phyloP scores from a whole-genome alignment of 2,329 filamentous ascomycete species.

The Phyllosticta paracitricarpa region DNA sequence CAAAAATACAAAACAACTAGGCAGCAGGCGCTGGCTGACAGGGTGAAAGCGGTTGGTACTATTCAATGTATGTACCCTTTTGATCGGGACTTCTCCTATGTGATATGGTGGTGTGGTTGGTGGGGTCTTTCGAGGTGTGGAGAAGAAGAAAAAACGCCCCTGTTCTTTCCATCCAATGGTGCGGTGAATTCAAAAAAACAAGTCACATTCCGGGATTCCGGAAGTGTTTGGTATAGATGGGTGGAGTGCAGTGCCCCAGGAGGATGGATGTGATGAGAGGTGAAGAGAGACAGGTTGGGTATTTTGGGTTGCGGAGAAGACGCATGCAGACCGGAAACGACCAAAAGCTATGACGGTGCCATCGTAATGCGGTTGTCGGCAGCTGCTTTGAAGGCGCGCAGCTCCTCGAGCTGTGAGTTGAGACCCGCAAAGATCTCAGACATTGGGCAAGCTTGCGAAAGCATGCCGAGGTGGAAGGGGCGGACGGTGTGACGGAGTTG shows the following conservation, averaged over 20 bases:
- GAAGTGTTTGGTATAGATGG: neutral
- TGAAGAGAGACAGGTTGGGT: neutral
- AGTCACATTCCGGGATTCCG: neutral
- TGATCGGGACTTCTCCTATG: neutral
- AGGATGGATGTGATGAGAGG: neutral
- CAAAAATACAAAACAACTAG: neutral
- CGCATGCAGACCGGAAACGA: neutral
- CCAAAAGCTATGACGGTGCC: constrained; percentile 8
- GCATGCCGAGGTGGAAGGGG: constrained; percentile 57
- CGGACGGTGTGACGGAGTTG: constrained; percentile 67
- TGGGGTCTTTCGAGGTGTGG: neutral
- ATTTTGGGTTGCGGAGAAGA: neutral
- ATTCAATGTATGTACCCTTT: neutral
- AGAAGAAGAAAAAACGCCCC: neutral
- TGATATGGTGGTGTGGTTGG: no score
- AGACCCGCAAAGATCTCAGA: constrained; percentile 56
- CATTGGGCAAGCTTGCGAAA: constrained; percentile 72
- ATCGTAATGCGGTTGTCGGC: constrained; percentile 11
- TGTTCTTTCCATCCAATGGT: neutral
- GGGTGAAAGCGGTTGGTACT: neutral
- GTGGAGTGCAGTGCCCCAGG: neutral
- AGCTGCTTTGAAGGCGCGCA: constrained; percentile 47
- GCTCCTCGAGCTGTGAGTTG: constrained; percentile 50
- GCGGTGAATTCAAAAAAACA: no score
- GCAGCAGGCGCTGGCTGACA: neutral